Evolutionary conservation across 2,329 filamentous ascomycete genomes (phyloP).

Genomic region (Fusarium odoratissimum): DNA sequence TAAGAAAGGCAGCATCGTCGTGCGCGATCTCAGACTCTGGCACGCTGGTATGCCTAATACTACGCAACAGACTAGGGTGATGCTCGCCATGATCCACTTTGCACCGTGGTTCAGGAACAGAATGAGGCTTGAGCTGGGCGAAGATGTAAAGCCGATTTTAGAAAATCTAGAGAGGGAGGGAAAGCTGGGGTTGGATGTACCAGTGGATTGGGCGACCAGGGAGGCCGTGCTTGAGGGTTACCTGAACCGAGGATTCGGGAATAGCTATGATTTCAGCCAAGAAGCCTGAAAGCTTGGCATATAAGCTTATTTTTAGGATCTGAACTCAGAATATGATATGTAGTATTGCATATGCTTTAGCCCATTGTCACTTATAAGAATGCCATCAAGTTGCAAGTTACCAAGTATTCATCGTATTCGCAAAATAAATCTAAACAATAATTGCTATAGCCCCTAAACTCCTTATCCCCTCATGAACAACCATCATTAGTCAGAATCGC

Average conservation of each 20-base stretch:
- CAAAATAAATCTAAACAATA: neutral
- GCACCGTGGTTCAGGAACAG: constrained; percentile 67
- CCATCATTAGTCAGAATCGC: constrained; percentile 45
- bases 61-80: constrained; percentile 62
- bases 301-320: constrained; percentile 11
- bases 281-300: constrained; percentile 38
- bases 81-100: constrained; percentile 72
- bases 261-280: constrained; percentile 72
- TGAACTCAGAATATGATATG: neutral
- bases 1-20: constrained; percentile 65
- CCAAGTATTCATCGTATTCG: neutral
- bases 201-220: constrained; percentile 60
- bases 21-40: constrained; percentile 72
- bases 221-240: constrained; percentile 60
- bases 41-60: constrained; percentile 72
- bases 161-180: constrained; percentile 55
- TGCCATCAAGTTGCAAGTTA: neutral
- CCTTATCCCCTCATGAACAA: neutral
- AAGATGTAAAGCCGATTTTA: constrained; percentile 61
- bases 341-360: neutral
- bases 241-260: constrained; percentile 68
- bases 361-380: neutral
- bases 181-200: constrained; percentile 58
- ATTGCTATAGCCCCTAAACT: constrained; percentile 20
- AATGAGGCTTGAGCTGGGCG: constrained; percentile 66